Evolutionary conservation across 495 filamentous ascomycete species (phyloP), one percentile per base, ranked within the genome.

Genomic region (Baudoinia panamericana): DNA sequence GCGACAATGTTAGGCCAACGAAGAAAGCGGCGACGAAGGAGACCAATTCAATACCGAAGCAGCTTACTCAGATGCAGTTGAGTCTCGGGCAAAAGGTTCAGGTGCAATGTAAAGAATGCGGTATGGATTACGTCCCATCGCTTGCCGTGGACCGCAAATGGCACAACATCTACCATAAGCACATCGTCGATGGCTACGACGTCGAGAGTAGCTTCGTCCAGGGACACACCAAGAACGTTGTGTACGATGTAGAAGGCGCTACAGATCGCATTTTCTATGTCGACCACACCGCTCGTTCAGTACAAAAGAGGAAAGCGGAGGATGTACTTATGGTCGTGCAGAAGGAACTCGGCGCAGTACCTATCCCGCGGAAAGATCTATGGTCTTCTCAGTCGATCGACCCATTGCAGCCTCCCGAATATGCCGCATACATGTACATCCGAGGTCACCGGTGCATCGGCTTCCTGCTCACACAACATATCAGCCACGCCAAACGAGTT

Each of bases 91-190:
- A 63, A 43, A 63, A 72, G 30, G 56, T 71, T 26, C 64, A 70
- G 34, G 72, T 70, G 43, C 72, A 67, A n/a, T 84, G 79, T 56
- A 63, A 61, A 25, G 63, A 60, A 1, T 84, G 79, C 54, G 73
- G 70, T 0, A 84, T 84, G 79, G 74, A 78, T 42, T 84, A 82
- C 54, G 66, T 78, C 27, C 70, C 76, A 10, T 80, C 76, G 0
- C 72, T 74, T 17, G 60, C 63, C 28, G 77, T 80, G 48, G 79
- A 84, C 46, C 63, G 66, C 24, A 66, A 66, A 2, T 51, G 82
- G 25, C 79, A 84, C 51, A 73, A 69, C 50, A 77, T 74, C 39
- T 82, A 75, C 48, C 80, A 83, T 56, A 71, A 68, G 27, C 72
- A 74, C 63, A 76, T 77, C 37, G 62, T 69, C 5, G 69, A 70